These are phyloP conservation scores for Cladophialophora chaetospira DNA, from an alignment of 2,329 filamentous ascomycete genomes.

Conservation along the genomic window DNA sequence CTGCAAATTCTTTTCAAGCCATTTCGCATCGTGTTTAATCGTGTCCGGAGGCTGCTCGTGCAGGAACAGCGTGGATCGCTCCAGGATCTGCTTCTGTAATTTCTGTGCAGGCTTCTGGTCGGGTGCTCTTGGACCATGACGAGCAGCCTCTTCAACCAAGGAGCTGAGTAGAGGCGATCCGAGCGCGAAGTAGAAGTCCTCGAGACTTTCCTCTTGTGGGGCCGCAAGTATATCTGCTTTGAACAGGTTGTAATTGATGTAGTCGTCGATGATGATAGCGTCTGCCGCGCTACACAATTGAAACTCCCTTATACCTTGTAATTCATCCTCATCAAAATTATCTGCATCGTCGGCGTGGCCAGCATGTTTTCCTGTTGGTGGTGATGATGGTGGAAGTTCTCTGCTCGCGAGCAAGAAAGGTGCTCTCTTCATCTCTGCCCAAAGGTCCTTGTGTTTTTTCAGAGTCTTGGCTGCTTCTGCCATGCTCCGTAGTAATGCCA, in stretches of 20 bases:
- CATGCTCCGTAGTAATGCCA: constrained; percentile 77
- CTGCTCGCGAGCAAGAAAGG: constrained; percentile 82
- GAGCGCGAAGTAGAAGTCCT: constrained; percentile 79
- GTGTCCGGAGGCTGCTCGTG: constrained; percentile 76
- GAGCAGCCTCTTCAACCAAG: constrained; percentile 75
- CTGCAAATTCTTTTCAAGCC: constrained; percentile 81
- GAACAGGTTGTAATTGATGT: constrained; percentile 85
- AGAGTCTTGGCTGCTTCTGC: constrained; percentile 71
- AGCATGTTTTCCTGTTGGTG: constrained; percentile 35
- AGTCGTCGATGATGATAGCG: constrained; percentile 83
- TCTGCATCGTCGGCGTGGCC: constrained; percentile 43
- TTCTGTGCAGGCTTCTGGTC: constrained; percentile 70
- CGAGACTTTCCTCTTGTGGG: constrained; percentile 84
- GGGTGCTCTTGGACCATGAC: constrained; percentile 65
- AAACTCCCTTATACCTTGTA: constrained; percentile 71
- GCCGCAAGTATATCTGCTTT: constrained; percentile 81
- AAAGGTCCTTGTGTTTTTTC: constrained; percentile 77
- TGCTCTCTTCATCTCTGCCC: constrained; percentile 71
- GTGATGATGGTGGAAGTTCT: constrained; percentile 57
- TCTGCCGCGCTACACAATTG: constrained; percentile 71
- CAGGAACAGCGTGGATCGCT: constrained; percentile 85
- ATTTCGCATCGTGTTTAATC: constrained; percentile 85
- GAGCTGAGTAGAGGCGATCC: constrained; percentile 75
- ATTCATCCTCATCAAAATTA: constrained; percentile 60
- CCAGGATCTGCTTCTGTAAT: constrained; percentile 78